Evolutionary conservation across 169 alveolate genomes (phyloP).

Genomic region (Eimeria sp.): DNA sequence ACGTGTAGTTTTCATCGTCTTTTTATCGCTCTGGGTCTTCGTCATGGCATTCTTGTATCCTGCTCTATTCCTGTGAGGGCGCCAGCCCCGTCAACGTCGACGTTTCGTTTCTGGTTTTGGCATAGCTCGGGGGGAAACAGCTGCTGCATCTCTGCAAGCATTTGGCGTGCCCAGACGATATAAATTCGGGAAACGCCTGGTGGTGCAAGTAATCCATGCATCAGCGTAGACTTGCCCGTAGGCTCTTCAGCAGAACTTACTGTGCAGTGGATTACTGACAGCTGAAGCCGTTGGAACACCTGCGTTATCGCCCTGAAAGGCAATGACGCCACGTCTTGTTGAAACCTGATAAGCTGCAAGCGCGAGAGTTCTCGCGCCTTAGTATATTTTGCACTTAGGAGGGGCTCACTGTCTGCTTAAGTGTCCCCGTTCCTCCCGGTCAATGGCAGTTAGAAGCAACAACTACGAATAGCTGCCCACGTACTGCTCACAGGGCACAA

Average conservation of each 20-base stretch:
- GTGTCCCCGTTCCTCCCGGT: background rate
- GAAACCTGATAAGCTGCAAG: background rate
- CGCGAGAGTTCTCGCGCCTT: conserved; percentile 45
- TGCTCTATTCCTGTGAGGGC: conserved; percentile 59
- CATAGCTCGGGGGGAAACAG: background rate
- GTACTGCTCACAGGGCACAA: background rate
- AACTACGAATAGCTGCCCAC: background rate
- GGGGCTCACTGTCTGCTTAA: background rate
- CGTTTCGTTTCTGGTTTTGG: background rate
- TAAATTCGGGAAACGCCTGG: background rate
- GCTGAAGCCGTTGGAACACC: background rate
- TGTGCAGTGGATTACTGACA: background rate
- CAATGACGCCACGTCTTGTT: background rate
- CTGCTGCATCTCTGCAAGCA: background rate
- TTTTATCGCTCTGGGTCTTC: conserved; percentile 77
- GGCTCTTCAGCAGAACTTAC: background rate
- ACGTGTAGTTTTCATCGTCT: conserved; percentile 77
- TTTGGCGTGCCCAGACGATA: background rate
- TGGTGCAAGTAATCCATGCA: background rate
- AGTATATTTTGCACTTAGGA: background rate
- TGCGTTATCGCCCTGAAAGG: background rate
- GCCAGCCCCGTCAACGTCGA: background rate
- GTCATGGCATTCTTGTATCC: conserved; percentile 83
- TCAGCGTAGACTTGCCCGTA: background rate
- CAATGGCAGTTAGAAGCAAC: background rate